Percentiles rank a stretch among this genome's conserved stretches.
Conservation (phyloP, 179 eudicot genomes). For the Gypsophila paniculata region DNA sequence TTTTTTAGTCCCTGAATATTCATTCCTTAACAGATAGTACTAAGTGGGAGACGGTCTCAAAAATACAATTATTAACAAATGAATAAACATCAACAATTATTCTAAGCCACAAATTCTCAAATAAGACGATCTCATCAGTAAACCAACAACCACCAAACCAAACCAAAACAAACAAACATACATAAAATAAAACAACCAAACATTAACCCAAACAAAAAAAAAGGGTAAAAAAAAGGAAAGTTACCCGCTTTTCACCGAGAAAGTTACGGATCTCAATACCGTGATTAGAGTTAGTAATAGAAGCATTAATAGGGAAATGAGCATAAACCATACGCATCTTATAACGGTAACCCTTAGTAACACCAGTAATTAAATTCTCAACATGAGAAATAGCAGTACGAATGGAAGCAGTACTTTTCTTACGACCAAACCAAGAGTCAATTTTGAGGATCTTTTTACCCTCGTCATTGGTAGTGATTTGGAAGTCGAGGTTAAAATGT, state of each 20-base stretch:
- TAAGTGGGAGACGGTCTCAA: too few relatives aligned
- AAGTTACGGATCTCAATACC: conserved; percentile 69
- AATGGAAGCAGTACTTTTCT: conserved; percentile 61
- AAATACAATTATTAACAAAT: too few relatives aligned
- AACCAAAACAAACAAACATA: too few relatives aligned
- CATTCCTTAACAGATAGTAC: too few relatives aligned
- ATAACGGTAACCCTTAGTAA: conserved; percentile 58
- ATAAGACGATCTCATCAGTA: too few relatives aligned
- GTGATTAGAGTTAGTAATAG: conserved; percentile 36
- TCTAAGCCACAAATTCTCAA: too few relatives aligned
- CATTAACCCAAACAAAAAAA: too few relatives aligned
- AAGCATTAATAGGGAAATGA: conserved; percentile 71
- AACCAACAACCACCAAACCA: too few relatives aligned
- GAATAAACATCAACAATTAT: too few relatives aligned
- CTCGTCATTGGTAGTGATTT: conserved; percentile 41
- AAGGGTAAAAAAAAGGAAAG: not conserved
- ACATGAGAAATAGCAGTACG: conserved; percentile 64
- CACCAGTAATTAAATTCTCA: conserved; percentile 55
- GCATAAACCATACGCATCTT: conserved; percentile 79
- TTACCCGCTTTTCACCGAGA: conserved; percentile 72
- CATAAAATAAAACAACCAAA: not conserved
- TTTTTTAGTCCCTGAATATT: too few relatives aligned
- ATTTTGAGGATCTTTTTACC: conserved; percentile 44
- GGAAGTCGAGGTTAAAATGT: conserved; percentile 63
- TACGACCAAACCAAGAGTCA: conserved; percentile 61